Evolutionary conservation across 768 basidiomycete species (phyloP).

Genomic region (Jaapia argillacea): DNA sequence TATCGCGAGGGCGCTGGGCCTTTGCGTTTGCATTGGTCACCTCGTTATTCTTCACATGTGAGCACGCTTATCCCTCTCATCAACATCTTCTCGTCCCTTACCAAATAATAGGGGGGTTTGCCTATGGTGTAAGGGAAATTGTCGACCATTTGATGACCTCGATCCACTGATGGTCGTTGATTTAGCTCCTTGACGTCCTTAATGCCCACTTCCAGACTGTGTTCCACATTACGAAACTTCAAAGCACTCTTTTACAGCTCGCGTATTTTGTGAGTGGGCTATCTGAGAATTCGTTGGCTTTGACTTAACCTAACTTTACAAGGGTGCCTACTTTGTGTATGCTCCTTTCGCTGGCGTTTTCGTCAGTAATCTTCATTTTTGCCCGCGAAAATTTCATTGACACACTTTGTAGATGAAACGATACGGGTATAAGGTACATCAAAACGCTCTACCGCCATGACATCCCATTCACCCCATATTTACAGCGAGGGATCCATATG

Average conservation of each 20-base stretch:
- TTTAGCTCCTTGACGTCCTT: constrained; percentile 53
- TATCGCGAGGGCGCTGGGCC: constrained; percentile 35
- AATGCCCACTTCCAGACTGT: constrained; percentile 68
- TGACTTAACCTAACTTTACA: background rate
- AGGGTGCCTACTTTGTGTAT: constrained; percentile 56
- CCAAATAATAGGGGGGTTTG: constrained; percentile 45
- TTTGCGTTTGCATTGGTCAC: constrained; percentile 64
- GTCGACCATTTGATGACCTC: background rate
- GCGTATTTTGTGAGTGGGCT: constrained; percentile 47
- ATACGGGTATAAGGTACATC: constrained; percentile 51
- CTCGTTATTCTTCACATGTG: constrained; percentile 67
- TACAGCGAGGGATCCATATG: constrained; percentile 54
- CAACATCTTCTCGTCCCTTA: background rate
- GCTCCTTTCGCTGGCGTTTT: constrained; percentile 48
- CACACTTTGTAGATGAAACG: constrained; percentile 36
- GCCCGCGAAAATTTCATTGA: background rate
- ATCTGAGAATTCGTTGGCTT: too few species aligned
- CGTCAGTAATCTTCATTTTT: constrained; percentile 25
- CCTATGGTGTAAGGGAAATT: constrained; percentile 46
- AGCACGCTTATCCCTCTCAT: constrained; percentile 10
- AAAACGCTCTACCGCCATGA: background rate
- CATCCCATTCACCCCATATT: background rate
- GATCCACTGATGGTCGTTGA: constrained; percentile 17
- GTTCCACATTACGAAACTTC: constrained; percentile 56
- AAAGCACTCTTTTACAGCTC: constrained; percentile 67